These are phyloP conservation scores for Hypholoma sublateritium DNA, from an alignment of 768 basidiomycete genomes.

Conservation along the genomic window DNA sequence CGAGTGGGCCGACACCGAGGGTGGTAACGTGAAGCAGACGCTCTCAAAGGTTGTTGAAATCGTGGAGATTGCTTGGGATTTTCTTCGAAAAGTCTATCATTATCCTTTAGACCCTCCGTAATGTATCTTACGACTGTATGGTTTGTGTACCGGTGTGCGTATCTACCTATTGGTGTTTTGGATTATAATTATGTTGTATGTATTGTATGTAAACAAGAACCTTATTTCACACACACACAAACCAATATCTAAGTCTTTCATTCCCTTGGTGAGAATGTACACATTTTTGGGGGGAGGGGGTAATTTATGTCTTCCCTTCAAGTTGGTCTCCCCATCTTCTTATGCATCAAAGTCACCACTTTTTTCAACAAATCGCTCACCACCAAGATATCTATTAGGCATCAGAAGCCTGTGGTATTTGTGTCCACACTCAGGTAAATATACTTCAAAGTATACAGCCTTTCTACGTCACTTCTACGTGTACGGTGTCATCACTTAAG, in stretches of 20 bases:
- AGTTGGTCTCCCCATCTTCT: too few species aligned
- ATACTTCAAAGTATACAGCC: too few species aligned
- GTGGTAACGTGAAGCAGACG: slow-evolving; percentile 20
- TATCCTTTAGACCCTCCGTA: slow-evolving; percentile 57
- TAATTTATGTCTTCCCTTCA: too few species aligned
- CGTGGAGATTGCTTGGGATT: slow-evolving; percentile 43
- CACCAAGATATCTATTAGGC: too few species aligned
- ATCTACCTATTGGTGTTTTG: slow-evolving; percentile 3
- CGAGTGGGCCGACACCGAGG: slow-evolving; percentile 28
- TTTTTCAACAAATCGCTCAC: too few species aligned
- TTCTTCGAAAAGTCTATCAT: slow-evolving; percentile 51
- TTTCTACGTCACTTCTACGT: too few species aligned
- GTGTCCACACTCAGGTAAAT: too few species aligned
- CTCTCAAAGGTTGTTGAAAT: slow-evolving; percentile 38
- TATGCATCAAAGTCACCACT: too few species aligned
- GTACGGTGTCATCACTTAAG: too few species aligned
- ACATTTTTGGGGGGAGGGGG: too few species aligned
- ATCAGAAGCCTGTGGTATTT: too few species aligned
- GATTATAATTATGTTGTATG: slow-evolving; percentile 8
- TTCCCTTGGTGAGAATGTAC: too few species aligned
- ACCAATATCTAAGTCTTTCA: slow-evolving; percentile 33
- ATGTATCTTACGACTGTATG: neutral
- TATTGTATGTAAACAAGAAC: neutral
- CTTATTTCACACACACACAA: neutral
- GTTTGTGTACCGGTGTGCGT: neutral